These are phyloP conservation scores for Saturnispora besseyi DNA, from an alignment of 805 yeast genomes.

Conservation along the genomic window DNA sequence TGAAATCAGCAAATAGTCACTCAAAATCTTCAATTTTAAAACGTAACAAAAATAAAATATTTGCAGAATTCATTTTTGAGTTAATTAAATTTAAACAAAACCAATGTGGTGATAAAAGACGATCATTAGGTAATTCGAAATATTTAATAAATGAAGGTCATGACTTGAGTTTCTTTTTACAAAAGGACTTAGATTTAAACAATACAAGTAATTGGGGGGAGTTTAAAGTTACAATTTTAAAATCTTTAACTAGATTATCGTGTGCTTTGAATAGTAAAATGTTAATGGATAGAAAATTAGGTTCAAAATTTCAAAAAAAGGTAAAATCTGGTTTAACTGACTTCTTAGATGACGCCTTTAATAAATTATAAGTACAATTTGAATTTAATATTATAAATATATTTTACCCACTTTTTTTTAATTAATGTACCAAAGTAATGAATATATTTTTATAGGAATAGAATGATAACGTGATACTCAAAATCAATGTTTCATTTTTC, in stretches of 20 bases:
- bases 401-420: not conserved
- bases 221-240: conserved; percentile 11
- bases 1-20: conserved; percentile 17
- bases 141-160: conserved; percentile 12
- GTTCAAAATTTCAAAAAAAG: not conserved
- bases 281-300: conserved; percentile 4
- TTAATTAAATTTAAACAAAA: conserved; percentile 16
- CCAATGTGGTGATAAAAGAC: conserved; percentile 16
- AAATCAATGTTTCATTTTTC: not conserved
- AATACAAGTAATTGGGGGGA: conserved; percentile 12
- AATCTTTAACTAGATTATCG: conserved; percentile 9
- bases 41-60: conserved; percentile 20
- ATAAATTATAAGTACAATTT: not conserved
- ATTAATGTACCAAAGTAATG: not conserved
- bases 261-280: conserved; percentile 10
- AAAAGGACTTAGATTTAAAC: conserved; percentile 5
- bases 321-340: not conserved
- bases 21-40: conserved; percentile 20
- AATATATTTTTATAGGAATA: not conserved
- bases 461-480: too few relatives aligned
- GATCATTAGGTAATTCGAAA: conserved; percentile 20
- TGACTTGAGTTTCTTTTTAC: conserved; percentile 12
- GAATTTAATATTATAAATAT: too few relatives aligned
- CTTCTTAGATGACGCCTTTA: conserved; percentile 11
- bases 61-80: conserved; percentile 24